These are phyloP conservation scores for Aspergillus calidoustus DNA, from an alignment of 2,329 filamentous ascomycete genomes.

Conservation along the genomic window DNA sequence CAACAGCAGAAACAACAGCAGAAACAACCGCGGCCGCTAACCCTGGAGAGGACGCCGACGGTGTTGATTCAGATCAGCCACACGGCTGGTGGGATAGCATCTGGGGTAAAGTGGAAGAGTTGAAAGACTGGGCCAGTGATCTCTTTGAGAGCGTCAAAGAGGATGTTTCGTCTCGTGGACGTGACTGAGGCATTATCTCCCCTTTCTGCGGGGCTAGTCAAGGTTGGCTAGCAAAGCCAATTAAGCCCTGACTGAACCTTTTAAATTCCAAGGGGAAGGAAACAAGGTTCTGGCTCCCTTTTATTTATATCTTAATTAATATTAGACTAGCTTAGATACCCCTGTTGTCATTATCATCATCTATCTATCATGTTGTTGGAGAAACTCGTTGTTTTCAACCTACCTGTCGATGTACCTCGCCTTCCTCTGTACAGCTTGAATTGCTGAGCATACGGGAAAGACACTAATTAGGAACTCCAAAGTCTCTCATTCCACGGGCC, in stretches of 20 bases:
- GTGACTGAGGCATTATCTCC: background rate
- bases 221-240: background rate
- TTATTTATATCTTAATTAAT: background rate
- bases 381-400: background rate
- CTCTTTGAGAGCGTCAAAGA: conserved; percentile 38
- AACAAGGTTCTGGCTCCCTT: background rate
- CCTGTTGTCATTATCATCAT: background rate
- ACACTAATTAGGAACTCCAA: too few relatives aligned
- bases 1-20: too few relatives aligned
- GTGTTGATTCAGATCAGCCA: conserved; percentile 11
- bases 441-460: too few relatives aligned
- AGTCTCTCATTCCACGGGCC: too few relatives aligned
- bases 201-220: background rate
- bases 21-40: conserved; percentile 3
- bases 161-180: conserved; percentile 25
- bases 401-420: too few relatives aligned
- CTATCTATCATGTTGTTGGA: background rate
- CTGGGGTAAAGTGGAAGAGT: conserved; percentile 38
- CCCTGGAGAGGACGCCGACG: conserved; percentile 19
- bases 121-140: conserved; percentile 43
- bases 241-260: too few relatives aligned
- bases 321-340: conserved; percentile 11
- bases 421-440: too few relatives aligned
- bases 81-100: conserved; percentile 39
- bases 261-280: too few relatives aligned